These are phyloP conservation scores for Chaetomium globosum DNA, from an alignment of 2,329 filamentous ascomycete species.

Conservation along the genomic window DNA sequence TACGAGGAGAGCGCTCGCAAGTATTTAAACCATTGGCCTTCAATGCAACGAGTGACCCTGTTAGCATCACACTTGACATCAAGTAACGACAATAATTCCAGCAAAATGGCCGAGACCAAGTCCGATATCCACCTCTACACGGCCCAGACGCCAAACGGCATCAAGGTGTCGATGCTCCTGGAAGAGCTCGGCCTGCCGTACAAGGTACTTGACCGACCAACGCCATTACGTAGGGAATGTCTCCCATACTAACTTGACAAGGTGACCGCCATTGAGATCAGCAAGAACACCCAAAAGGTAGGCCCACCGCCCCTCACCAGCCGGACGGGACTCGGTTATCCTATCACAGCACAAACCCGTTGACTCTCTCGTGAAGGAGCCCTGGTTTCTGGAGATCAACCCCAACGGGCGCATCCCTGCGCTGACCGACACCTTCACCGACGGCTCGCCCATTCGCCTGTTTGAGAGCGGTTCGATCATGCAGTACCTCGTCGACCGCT, in stretches of 20 bases:
- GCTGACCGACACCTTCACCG: conserved; percentile 74
- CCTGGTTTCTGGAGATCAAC: conserved; percentile 89
- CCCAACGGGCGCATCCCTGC: conserved; percentile 92
- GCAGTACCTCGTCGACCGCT: conserved; percentile 79
- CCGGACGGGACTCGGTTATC: neutral
- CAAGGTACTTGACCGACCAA: conserved; percentile 51
- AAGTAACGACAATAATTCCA: conserved; percentile 8
- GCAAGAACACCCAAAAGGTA: conserved; percentile 31
- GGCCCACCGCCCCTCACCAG: neutral
- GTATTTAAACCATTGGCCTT: neutral
- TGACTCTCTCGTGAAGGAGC: conserved; percentile 46
- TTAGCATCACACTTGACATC: conserved; percentile 23
- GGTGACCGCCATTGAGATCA: conserved; percentile 67
- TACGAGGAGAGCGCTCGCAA: neutral
- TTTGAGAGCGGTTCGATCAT: conserved; percentile 86
- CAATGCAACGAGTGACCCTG: conserved; percentile 21
- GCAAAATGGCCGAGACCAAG: conserved; percentile 49
- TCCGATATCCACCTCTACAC: conserved; percentile 81
- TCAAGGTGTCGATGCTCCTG: conserved; percentile 84
- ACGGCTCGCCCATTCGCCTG: conserved; percentile 72
- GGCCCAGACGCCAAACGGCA: conserved; percentile 80
- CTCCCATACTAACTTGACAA: conserved; percentile 31
- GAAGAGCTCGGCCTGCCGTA: conserved; percentile 86
- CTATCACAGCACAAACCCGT: neutral
- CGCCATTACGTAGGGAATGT: neutral